Conservation (phyloP, 306 rosid species). For the Leucaena leucocephala region DNA sequence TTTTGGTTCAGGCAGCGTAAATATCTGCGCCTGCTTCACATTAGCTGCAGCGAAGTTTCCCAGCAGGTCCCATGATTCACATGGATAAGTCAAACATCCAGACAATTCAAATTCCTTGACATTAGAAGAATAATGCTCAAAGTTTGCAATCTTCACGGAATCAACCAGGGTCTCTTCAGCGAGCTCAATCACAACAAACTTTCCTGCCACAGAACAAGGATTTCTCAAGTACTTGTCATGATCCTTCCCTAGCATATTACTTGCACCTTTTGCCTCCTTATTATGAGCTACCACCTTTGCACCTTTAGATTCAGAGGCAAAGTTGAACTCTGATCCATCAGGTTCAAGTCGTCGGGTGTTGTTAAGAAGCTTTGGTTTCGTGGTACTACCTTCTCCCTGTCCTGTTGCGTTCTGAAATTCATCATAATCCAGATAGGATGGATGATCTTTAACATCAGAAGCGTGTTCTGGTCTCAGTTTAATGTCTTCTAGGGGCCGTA, state of each 20-base stretch:
- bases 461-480: constrained; percentile 35
- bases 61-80: constrained; percentile 61
- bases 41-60: constrained; percentile 75
- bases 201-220: constrained; percentile 79
- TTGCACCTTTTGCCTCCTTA: constrained; percentile 88
- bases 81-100: constrained; percentile 77
- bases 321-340: constrained; percentile 78
- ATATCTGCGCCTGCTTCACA: constrained; percentile 77
- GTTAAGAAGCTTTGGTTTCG: constrained; percentile 46
- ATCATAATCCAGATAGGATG: constrained; percentile 54
- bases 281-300: constrained; percentile 89
- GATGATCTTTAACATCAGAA: constrained; percentile 39
- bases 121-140: constrained; percentile 91
- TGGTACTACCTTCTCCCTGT: constrained; percentile 44
- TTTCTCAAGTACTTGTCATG: constrained; percentile 85
- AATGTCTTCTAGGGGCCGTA: constrained; percentile 41
- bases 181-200: constrained; percentile 85
- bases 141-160: constrained; percentile 79
- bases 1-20: constrained; percentile 67
- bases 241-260: constrained; percentile 72
- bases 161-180: constrained; percentile 83
- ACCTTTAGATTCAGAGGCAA: constrained; percentile 90
- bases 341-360: constrained; percentile 73
- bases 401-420: constrained; percentile 50
- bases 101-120: constrained; percentile 74